A percentile compares a stretch with the other conserved stretches of the same genome.
phyloP scores from a whole-genome alignment of 768 basidiomycete genomes.

The Omphalotus guepiniiformis region DNA sequence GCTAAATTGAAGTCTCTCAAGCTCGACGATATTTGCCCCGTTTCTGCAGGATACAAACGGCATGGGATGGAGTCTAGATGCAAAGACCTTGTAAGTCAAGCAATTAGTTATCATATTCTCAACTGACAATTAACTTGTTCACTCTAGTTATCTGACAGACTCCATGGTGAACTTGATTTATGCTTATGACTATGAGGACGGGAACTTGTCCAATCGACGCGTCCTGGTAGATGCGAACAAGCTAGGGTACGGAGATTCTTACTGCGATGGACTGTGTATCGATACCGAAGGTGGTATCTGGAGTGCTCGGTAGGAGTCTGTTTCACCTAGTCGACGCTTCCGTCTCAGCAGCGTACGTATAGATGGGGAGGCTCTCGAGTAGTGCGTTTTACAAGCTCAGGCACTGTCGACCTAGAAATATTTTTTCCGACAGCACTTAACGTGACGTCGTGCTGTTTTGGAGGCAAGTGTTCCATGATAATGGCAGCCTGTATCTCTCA shows the following conservation, averaged over 20 bases:
- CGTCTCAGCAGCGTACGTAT: constrained; percentile 10
- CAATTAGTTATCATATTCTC: constrained; percentile 1
- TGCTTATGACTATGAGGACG: constrained; percentile 49
- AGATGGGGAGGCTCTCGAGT: constrained; percentile 67
- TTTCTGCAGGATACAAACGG: constrained; percentile 53
- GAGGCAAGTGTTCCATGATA: constrained; percentile 36
- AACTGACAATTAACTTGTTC: constrained; percentile 3
- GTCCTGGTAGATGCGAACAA: constrained; percentile 54
- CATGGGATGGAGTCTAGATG: constrained; percentile 60
- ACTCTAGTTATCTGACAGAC: constrained; percentile 63
- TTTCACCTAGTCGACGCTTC: background rate
- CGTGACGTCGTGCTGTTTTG: constrained; percentile 67
- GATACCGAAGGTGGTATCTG: constrained; percentile 62
- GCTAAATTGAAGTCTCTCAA: constrained; percentile 1
- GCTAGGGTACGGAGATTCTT: constrained; percentile 46
- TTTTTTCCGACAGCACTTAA: constrained; percentile 58
- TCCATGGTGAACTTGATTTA: constrained; percentile 63
- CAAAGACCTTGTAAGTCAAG: constrained; percentile 49
- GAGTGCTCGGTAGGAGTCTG: constrained; percentile 46
- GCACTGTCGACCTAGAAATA: constrained; percentile 52
- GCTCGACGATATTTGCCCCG: constrained; percentile 10
- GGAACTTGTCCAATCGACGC: constrained; percentile 52
- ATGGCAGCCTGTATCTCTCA: constrained; percentile 8
- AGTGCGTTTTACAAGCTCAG: constrained; percentile 50
- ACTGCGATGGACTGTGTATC: constrained; percentile 63